phyloP scores from a whole-genome alignment of 352 stramenopile species.

The Phytophthora podocarpi region DNA sequence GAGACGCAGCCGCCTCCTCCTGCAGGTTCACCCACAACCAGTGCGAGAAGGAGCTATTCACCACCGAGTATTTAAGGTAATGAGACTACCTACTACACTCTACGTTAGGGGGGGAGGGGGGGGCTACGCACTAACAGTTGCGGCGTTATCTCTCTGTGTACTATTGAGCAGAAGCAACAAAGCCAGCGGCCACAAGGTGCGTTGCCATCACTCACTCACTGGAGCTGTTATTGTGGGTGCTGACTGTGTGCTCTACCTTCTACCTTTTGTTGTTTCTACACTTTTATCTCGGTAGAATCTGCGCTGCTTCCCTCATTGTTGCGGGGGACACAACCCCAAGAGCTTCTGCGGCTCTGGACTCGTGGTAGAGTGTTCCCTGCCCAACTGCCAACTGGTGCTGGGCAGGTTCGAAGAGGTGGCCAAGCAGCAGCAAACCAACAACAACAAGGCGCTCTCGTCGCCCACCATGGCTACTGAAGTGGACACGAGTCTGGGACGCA shows the following conservation, averaged over 20 bases:
- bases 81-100: background rate
- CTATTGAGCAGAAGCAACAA: constrained; percentile 75
- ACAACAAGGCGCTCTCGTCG: constrained; percentile 10
- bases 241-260: too few species aligned
- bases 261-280: background rate
- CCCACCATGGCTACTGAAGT: constrained; percentile 15
- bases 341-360: constrained; percentile 85
- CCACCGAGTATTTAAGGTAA: constrained; percentile 73
- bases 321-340: constrained; percentile 82
- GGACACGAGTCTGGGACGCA: constrained; percentile 35
- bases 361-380: constrained; percentile 66
- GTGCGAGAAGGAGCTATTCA: constrained; percentile 80
- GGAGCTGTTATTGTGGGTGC: too few species aligned
- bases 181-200: constrained; percentile 78
- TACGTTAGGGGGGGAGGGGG: background rate
- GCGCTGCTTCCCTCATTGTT: constrained; percentile 86
- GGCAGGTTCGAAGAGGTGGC: constrained; percentile 76
- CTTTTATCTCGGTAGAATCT: constrained; percentile 73
- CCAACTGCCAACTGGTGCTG: constrained; percentile 66
- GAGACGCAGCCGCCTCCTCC: background rate
- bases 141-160: too few species aligned
- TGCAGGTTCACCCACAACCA: constrained; percentile 71
- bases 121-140: background rate
- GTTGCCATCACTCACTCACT: constrained; percentile 2
- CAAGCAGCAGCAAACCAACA: constrained; percentile 34